Evolutionary conservation across 1,139 yeast species (phyloP).

Genomic region (Suhomyces anneliseae): DNA sequence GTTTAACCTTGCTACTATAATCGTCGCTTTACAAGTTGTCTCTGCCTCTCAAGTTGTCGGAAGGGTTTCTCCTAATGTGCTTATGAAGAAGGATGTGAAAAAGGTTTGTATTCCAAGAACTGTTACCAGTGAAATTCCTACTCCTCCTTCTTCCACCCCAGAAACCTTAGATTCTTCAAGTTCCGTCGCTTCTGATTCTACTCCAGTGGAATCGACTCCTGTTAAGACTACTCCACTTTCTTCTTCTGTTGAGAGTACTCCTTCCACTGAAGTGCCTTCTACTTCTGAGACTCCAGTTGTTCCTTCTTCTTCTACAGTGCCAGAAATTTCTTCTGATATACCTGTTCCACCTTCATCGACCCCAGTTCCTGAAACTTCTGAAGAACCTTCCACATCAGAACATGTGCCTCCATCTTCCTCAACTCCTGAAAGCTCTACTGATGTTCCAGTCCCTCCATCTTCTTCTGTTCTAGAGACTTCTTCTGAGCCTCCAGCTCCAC

Average conservation of each 20-base stretch:
- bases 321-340: background rate
- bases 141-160: background rate
- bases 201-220: background rate
- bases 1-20: background rate
- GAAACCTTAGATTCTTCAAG: background rate
- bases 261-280: background rate
- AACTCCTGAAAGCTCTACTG: background rate
- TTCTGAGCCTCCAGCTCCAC: background rate
- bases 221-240: background rate
- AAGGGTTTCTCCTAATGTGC: background rate
- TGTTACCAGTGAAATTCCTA: background rate
- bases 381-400: background rate
- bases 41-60: background rate
- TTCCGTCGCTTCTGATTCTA: background rate
- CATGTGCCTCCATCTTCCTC: background rate
- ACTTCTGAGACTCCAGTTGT: too few species aligned
- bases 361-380: background rate
- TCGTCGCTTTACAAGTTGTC: background rate
- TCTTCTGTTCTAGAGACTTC: background rate
- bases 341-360: background rate
- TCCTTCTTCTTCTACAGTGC: background rate
- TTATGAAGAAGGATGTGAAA: background rate
- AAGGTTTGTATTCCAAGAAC: conserved; percentile 1
- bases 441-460: background rate
- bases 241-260: background rate